These are phyloP conservation scores for Coniochaeta sp. DNA, from an alignment of 2,329 filamentous ascomycete species.

Conservation along the genomic window DNA sequence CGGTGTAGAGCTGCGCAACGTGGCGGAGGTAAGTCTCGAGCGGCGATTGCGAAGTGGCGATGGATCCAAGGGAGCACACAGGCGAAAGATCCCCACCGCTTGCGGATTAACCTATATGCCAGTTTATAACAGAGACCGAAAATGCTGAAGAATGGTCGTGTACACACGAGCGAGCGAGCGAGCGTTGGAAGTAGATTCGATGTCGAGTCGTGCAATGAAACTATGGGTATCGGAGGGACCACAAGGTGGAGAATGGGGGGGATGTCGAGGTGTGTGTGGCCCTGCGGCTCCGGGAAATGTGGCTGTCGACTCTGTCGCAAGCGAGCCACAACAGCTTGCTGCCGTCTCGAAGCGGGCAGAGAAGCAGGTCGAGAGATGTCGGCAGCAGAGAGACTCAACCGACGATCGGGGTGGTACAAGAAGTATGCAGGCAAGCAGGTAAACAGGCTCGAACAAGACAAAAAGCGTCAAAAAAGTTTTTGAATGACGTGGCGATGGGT, in stretches of 20 bases:
- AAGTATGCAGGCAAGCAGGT: background rate
- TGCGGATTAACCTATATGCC: background rate
- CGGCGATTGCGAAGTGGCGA: background rate
- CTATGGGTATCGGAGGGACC: background rate
- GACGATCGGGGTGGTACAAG: background rate
- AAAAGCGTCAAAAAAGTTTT: background rate
- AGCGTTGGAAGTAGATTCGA: background rate
- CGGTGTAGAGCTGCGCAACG: conserved; percentile 1
- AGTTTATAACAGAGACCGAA: background rate
- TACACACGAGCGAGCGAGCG: background rate
- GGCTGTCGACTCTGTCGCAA: background rate
- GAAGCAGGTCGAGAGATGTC: background rate
- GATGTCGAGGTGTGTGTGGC: too few relatives aligned
- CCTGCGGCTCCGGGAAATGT: background rate
- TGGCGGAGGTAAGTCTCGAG: background rate
- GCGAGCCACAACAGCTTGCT: background rate
- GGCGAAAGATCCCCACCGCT: background rate
- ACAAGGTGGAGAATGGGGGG: background rate
- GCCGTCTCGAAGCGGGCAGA: background rate
- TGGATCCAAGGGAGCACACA: background rate
- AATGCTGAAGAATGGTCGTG: background rate
- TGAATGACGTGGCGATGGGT: background rate
- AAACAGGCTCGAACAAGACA: background rate
- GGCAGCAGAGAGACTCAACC: background rate
- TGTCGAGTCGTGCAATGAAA: background rate